Base-by-base conservation (phyloP, 257 asterid genomes). In the Galeopsis tetrahit region DNA sequence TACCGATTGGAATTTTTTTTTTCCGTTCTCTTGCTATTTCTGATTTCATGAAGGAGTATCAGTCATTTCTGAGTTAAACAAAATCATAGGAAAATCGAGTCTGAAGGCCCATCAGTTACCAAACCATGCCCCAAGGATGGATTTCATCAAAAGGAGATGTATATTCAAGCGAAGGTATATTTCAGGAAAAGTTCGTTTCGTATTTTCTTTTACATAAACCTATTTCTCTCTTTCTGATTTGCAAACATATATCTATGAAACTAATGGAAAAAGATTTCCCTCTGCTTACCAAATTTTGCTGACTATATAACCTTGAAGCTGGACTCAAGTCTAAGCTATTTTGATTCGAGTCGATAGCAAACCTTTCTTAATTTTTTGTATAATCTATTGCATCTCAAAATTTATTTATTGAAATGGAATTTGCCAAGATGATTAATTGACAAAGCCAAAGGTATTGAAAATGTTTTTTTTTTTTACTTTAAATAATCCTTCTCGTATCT, bases 131-230 rank as follows among this genome's bases (percentile, higher is more conserved):
- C 95, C 48, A 67, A 63, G 56, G 97, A 87, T 79, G 78, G 85
- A 35, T 75, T 78, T 79, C 85, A 81, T 57, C 83, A 69, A 62
- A 94, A 90, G 85, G 98, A 94, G 88, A 83, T 81, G 83, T 91
- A 78, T 75, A 81, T 94, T 83, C 92, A 89, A 81, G 93, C 96
- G 61, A 94, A 94, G 99, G 99, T 90, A 86, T 68, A 62, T 34
- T 40, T 81, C 55, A 35, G 52, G 58, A 31, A 8, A 64, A 68
- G 33, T 70, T 44, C 44, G 2, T 68, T 55, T 66, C n/a, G 6
- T 74, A 57, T 61, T 56, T 28, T 61, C 58, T 82, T 53, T 46
- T 66, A 44, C 52, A 40, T 59, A 44, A 40, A 4, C 7, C 64
- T 74, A 53, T 63, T 57, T 77, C 69, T 36, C 39, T 5, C 17